Evolutionary conservation across 106 monocot genomes (phyloP), one percentile per base, ranked within the genome.

Genomic region (Dactylorhiza incarnata): DNA sequence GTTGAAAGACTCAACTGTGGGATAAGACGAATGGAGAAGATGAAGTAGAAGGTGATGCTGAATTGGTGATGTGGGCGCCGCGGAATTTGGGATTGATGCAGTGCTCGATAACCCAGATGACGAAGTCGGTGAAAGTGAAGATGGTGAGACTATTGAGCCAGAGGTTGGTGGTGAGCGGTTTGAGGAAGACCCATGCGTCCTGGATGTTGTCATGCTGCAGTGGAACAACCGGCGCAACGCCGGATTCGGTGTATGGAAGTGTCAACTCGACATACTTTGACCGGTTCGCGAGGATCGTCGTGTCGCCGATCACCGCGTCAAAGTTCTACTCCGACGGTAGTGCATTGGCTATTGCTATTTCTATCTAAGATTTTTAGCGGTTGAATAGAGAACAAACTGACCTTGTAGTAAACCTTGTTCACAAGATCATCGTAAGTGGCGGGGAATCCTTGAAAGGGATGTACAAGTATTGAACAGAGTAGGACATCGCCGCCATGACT

Each of bases 391-490:
- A 24, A 63, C 24, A n/a, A 58, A 59, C 59, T 29, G n/a, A 92
- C 89, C 85, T 78, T 46, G 20, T 74, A 52, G 45, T 53, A 74
- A 63, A 94, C 88, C 51, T 89, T 78, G 50, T 77, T 76, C 23
- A 89, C 75, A 25, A 89, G 68, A 14, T 83, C 75, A 17, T 83
- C 53, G 50, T 88, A 85, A 12, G 47, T 22, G 24, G 62, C 62
- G 62, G 62, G 23, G 24, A 24, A 9, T 19, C 10, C 62, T 24
- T 68, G 0, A n/a, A 3, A 3, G 17, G n/a, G 56, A 81, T 16
- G 72, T 82, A 87, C 5, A 82, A 84, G 45, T 76, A 81, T 9
- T 81, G 66, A 10, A 84, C 48, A 8, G 67, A 66, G 71, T 82
- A 87, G 0, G 82, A 81, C 72, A 87, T n/a, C 10, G 10, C 24